Base-by-base conservation (phyloP, 2,329 filamentous ascomycete species). In the Bipolaris zeicola region DNA sequence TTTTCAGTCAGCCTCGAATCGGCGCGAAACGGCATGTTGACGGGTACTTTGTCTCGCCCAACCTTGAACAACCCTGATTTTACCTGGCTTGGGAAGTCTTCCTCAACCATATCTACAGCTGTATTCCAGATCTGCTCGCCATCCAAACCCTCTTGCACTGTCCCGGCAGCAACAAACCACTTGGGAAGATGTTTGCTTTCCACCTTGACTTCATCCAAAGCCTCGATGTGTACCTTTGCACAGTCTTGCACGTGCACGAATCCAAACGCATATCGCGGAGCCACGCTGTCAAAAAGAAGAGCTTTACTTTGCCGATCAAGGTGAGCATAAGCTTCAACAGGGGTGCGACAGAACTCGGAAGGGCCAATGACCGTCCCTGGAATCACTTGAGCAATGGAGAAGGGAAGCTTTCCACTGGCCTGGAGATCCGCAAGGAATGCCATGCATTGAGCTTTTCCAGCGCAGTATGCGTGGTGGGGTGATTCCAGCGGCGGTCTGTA, bases 381-480 rank as follows among this genome's bases (percentile, higher is more conserved):
- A 33, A 75, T 71, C 43, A 74, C 54, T 56, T 75, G 72, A 5
- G 64, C 61, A 24, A 75, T 69, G 1, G 66, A 69, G 42, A 72
- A 74, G 0, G 68, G 62, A 5, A 58, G 52, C 20, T 55, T 24
- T 3, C n/a, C 41, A 14, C n/a, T 31, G 16, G 31, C 22, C 24
- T n/a, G 59, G 18, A n/a, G 36, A 47, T 1, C 38, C n/a, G 20
- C 53, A n/a, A 75, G 69, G 39, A 68, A 63, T 6, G 49, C 53
- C 67, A 75, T 75, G 44, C 70, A 74, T 46, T 72, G 66, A 0
- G 72, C 70, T 62, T 75, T 75, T 42, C 71, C 67, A 1, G 66
- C 65, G 50, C 64, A 71, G 52, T 75, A 75, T 1, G 72, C 72
- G 31, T 74, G 69, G 49, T 75, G 72, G 1, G 68, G 31, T 6